Evolutionary conservation across 1,139 yeast genomes (phyloP).

Genomic region (Nakaseomyces bracarensis): DNA sequence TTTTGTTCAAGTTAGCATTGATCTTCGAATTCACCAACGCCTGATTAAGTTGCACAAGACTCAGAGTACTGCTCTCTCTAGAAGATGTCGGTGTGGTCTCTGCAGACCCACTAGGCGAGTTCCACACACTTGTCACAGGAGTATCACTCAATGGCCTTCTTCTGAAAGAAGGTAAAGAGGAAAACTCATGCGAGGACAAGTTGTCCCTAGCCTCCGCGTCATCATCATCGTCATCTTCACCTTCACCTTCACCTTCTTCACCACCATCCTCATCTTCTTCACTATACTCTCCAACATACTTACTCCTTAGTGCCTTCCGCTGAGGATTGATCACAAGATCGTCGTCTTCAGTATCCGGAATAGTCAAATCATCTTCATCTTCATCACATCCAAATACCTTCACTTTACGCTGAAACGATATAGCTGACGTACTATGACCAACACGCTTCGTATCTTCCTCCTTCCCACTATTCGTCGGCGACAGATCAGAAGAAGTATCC

Average conservation of each 20-base stretch:
- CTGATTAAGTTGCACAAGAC: slow-evolving; percentile 6
- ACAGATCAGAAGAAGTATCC: not conserved
- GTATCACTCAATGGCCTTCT: slow-evolving; percentile 67
- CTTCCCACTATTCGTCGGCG: slow-evolving; percentile 4
- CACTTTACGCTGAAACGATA: slow-evolving; percentile 3
- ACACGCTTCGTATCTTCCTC: not conserved
- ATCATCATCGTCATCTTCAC: not conserved
- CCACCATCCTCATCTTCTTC: not conserved
- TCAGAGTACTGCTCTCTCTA: slow-evolving; percentile 16
- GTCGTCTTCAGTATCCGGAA: slow-evolving; percentile 7
- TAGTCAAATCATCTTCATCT: slow-evolving; percentile 1
- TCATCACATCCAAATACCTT: slow-evolving; percentile 5
- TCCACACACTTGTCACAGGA: slow-evolving; percentile 46
- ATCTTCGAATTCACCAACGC: slow-evolving; percentile 4
- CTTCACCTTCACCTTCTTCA: not conserved
- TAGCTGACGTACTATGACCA: not conserved
- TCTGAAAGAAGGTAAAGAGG: slow-evolving; percentile 45
- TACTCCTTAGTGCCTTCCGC: not conserved
- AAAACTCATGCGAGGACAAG: not conserved
- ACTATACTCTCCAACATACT: slow-evolving; percentile 1
- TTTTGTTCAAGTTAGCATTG: slow-evolving; percentile 2
- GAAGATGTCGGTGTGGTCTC: slow-evolving; percentile 29
- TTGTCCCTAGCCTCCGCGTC: slow-evolving; percentile 1
- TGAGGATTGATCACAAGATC: not conserved
- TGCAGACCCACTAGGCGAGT: slow-evolving; percentile 42